Conservation (phyloP, 2,329 filamentous ascomycete species). For the Septoria petroselini region DNA sequence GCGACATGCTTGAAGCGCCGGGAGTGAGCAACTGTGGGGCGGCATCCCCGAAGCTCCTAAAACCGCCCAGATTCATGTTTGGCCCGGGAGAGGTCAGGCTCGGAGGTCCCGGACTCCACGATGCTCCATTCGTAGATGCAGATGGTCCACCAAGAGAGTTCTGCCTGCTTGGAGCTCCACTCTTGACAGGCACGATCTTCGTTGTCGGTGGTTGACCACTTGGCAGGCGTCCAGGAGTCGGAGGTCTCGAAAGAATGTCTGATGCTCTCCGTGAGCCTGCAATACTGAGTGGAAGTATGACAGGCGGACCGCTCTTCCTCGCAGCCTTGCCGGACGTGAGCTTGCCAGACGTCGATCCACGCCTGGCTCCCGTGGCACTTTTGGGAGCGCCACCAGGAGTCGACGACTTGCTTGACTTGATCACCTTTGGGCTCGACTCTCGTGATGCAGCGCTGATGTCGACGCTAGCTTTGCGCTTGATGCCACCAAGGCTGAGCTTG, state of each 20-base stretch:
- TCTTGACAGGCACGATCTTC: conserved; percentile 14
- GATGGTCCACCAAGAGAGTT: conserved; percentile 5
- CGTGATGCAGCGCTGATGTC: conserved; percentile 18
- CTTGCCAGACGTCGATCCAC: conserved; percentile 5
- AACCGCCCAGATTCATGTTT: conserved; percentile 31
- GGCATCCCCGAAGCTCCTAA: conserved; percentile 27
- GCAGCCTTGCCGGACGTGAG: conserved; percentile 9
- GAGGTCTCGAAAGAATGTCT: conserved; percentile 25
- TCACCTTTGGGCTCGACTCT: conserved; percentile 31
- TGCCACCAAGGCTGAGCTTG: conserved; percentile 29
- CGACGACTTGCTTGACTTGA: conserved; percentile 27
- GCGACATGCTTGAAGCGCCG: conserved; percentile 2
- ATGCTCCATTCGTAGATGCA: conserved; percentile 1
- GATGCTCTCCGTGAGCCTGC: conserved; percentile 18
- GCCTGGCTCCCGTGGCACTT: conserved; percentile 5
- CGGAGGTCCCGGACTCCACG: conserved; percentile 16
- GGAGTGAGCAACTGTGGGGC: not conserved
- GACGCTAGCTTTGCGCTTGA: conserved; percentile 32
- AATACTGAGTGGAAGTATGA: conserved; percentile 20
- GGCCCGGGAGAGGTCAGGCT: conserved; percentile 21
- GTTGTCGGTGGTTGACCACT: conserved; percentile 10
- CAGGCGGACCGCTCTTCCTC: conserved; percentile 11
- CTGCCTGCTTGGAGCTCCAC: conserved; percentile 10
- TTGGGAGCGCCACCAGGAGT: conserved; percentile 20
- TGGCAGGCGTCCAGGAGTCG: conserved; percentile 16